A percentile compares a stretch with the other conserved stretches of the same genome.
Evolutionary conservation across 331 rosid genomes (phyloP).

Genomic region (Quercus tomentella): DNA sequence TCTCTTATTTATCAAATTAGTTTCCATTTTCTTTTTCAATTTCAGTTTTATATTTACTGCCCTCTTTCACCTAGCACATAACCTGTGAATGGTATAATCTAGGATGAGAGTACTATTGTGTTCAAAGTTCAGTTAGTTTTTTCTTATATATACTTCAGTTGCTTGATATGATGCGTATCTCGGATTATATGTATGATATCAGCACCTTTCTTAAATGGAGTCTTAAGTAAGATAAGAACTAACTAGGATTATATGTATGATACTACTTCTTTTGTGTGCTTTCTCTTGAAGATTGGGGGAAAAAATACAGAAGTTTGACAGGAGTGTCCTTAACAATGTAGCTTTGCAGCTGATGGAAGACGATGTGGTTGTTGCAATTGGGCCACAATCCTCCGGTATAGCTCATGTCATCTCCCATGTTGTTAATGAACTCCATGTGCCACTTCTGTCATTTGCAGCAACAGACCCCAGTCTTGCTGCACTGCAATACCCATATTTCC

Average conservation of each 20-base stretch:
- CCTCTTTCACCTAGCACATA: neutral
- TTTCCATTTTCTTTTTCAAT: neutral
- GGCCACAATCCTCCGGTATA: constrained; percentile 81
- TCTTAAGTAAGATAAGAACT: neutral
- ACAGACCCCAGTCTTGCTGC: constrained; percentile 80
- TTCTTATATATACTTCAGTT: neutral
- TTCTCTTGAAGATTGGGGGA: neutral
- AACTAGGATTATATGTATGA: neutral
- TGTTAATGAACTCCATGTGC: constrained; percentile 74
- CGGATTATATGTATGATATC: neutral
- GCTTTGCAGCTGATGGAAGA: constrained; percentile 73
- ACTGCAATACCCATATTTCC: constrained; percentile 68
- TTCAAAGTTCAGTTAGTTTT: neutral
- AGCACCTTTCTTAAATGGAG: neutral
- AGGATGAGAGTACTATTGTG: neutral
- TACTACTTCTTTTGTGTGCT: constrained; percentile 1
- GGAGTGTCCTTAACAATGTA: constrained; percentile 37
- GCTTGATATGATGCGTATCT: neutral
- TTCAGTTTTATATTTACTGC: neutral
- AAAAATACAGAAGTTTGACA: constrained; percentile 16
- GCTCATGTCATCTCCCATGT: constrained; percentile 80
- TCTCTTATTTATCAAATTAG: neutral
- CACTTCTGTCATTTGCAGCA: constrained; percentile 80
- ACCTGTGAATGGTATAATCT: neutral
- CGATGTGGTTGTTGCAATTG: constrained; percentile 67